A percentile compares a stretch with the other conserved stretches of the same genome.
phyloP scores from a whole-genome alignment of 371 early-diverging fungal species.

The Mortierella sp. region DNA sequence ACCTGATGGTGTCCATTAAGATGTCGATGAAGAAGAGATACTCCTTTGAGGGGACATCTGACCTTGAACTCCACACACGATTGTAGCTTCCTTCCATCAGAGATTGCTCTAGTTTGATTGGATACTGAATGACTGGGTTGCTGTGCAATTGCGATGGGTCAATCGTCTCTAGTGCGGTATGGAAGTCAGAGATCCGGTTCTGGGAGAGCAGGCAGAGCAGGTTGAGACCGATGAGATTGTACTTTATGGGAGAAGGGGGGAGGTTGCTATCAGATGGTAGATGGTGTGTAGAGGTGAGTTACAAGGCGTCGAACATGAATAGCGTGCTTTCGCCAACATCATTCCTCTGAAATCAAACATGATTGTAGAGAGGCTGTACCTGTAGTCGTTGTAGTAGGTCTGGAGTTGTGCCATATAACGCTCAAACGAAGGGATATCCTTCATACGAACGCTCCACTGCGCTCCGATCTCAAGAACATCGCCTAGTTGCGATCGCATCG shows the following conservation, averaged over 20 bases:
- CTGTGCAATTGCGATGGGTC: conserved; percentile 82
- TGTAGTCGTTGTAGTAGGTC: conserved; percentile 88
- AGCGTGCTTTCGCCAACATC: background rate
- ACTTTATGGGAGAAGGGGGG: conserved; percentile 85
- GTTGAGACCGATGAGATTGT: conserved; percentile 91
- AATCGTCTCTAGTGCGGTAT: conserved; percentile 91
- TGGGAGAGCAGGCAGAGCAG: conserved; percentile 92
- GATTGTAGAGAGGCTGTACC: conserved; percentile 54
- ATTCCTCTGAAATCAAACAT: background rate
- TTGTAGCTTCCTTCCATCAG: conserved; percentile 98
- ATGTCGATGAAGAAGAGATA: conserved; percentile 94
- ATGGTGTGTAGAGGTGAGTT: background rate
- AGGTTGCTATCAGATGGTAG: conserved; percentile 58
- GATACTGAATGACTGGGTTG: conserved; percentile 89
- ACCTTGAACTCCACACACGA: conserved; percentile 91
- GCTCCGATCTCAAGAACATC: conserved; percentile 94
- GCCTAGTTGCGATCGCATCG: conserved; percentile 59
- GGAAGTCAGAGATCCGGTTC: conserved; percentile 94
- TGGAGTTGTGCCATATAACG: conserved; percentile 94
- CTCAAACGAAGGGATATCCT: conserved; percentile 92
- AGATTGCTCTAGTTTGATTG: conserved; percentile 90
- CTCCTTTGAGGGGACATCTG: conserved; percentile 89
- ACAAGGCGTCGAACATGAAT: background rate
- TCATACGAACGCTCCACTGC: conserved; percentile 82
- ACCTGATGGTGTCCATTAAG: conserved; percentile 92